Base-by-base conservation (phyloP, 1,284 basidiomycete genomes). In the Malassezia obtusa region DNA sequence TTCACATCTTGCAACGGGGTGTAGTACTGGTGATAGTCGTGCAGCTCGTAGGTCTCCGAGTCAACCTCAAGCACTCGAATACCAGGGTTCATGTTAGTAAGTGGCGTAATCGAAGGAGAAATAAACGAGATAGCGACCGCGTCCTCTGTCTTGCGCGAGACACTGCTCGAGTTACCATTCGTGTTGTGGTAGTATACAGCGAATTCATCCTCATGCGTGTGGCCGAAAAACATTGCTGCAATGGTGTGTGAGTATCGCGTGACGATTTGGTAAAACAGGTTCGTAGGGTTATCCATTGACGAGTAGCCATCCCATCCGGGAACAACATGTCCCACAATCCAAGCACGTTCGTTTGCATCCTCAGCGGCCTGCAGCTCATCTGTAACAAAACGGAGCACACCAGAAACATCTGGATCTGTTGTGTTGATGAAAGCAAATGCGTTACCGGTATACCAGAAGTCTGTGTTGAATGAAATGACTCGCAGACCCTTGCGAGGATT, bases 141-240 rank as follows among this genome's bases (percentile, higher is more conserved):
- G 14, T 45, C n/a, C 14, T 26, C 28, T 4, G 49, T 50, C 17
- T 31, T 12, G 4, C 24, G 41, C 19, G 41, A 36, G 11, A 28
- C 49, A n/a, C 41, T 45, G 35, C 26, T 45, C 9, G 41, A 35
- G 31, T 50, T 50, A 3, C 49, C 49, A 1, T 83, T 86, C 26
- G 77, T 85, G 68, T 86, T 86, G 67, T 85, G 83, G 66, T 87
- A 88, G 73, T 81, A 87, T 39, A 88, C 82, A 82, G 80, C 82
- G 49, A 85, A 70, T 70, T 86, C 80, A 67, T 88, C 86, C 68
- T 88, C 85, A 59, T 88, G 86, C 0, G 84, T 83, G 68, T 88
- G 86, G 1, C 85, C 86, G 64, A 79, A 87, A 76, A 87, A 86
- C 39, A 87, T 61, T 82, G 83, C 83, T 25, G 84, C 83, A 56